Conservation (phyloP, 306 rosid species). For the Malus domestica region DNA sequence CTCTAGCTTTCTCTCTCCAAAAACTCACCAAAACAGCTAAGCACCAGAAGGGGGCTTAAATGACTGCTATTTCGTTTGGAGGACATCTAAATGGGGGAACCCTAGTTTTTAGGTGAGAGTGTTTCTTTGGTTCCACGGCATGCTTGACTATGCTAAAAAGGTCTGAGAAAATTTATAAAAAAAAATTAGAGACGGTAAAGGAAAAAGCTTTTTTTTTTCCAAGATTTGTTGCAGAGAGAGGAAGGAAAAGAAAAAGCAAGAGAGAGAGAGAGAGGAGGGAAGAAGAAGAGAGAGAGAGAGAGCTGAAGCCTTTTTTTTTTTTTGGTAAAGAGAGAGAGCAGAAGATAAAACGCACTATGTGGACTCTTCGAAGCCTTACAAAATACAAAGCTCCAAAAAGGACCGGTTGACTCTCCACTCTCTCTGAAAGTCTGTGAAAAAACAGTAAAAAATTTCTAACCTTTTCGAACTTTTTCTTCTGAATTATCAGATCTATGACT, state of each 20-base stretch:
- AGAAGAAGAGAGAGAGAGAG: not conserved
- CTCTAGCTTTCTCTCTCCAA: not conserved
- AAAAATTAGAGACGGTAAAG: conserved; percentile 8
- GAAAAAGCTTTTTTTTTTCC: not conserved
- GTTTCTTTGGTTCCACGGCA: conserved; percentile 44
- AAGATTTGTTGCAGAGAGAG: conserved; percentile 28
- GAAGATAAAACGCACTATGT: conserved; percentile 63
- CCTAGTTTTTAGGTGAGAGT: conserved; percentile 42
- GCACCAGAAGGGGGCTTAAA: conserved; percentile 8
- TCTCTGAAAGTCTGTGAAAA: conserved; percentile 27
- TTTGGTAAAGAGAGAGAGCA: not conserved
- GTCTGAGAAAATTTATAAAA: not conserved
- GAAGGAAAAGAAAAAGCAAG: not conserved
- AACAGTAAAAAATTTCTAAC: conserved; percentile 16
- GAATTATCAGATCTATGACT: conserved; percentile 18
- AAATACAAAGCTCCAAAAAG: conserved; percentile 73
- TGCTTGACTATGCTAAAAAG: conserved; percentile 42
- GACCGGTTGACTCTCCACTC: conserved; percentile 72
- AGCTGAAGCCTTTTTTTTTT: too few species aligned
- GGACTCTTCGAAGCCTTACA: conserved; percentile 92
- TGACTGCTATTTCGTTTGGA: not conserved
- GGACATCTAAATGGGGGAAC: conserved; percentile 20
- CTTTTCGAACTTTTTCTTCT: conserved; percentile 26
- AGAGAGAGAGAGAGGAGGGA: not conserved
- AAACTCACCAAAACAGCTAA: not conserved